These are phyloP conservation scores for Globisporangium megalacanthum DNA, from an alignment of 352 stramenopile species.

Conservation along the genomic window DNA sequence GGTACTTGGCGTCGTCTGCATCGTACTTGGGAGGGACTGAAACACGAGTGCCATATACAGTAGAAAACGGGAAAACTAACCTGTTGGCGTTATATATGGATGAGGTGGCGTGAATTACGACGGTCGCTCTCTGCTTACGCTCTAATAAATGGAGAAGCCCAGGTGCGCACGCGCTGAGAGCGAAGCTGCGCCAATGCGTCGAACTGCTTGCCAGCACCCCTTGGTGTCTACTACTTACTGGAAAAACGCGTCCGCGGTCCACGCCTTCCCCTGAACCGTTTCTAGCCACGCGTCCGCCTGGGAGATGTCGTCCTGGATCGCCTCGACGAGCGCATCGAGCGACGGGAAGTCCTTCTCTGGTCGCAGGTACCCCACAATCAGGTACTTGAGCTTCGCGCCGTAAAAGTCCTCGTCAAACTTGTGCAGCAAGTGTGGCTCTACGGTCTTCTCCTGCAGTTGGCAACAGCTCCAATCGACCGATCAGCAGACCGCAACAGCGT, in stretches of 20 bases:
- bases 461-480: not conserved
- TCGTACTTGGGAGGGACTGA: slow-evolving; percentile 61
- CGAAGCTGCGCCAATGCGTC: not conserved
- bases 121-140: not conserved
- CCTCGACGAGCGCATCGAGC: slow-evolving; percentile 89
- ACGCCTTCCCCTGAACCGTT: slow-evolving; percentile 45
- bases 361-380: slow-evolving; percentile 92
- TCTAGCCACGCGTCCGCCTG: slow-evolving; percentile 69
- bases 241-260: slow-evolving; percentile 38
- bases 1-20: slow-evolving; percentile 72
- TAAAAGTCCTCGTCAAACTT: slow-evolving; percentile 95
- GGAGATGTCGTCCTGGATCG: slow-evolving; percentile 87
- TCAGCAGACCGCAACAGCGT: not conserved
- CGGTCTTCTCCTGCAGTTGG: slow-evolving; percentile 87
- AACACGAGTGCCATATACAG: too few species aligned
- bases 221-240: slow-evolving; percentile 11
- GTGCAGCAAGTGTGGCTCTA: slow-evolving; percentile 94
- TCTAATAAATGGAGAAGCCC: not conserved
- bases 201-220: not conserved
- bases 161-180: too few species aligned
- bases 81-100: not conserved
- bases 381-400: slow-evolving; percentile 88
- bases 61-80: not conserved
- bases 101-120: not conserved
- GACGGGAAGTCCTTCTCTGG: slow-evolving; percentile 93